phyloP scores from a whole-genome alignment of 2,329 filamentous ascomycete genomes.

The Didymella pinodella region DNA sequence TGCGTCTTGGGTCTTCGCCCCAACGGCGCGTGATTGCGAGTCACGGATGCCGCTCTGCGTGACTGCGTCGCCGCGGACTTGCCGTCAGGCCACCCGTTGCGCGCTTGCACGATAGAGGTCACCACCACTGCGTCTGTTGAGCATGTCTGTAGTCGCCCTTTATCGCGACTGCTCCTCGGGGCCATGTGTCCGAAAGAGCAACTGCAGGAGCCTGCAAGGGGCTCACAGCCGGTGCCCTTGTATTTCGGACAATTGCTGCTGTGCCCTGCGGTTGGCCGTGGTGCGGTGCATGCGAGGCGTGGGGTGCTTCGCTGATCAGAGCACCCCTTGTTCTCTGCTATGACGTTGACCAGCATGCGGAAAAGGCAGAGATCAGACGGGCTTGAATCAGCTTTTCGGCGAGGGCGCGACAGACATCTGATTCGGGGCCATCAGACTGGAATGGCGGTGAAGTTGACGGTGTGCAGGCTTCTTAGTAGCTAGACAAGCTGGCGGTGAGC shows the following conservation, averaged over 20 bases:
- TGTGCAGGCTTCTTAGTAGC: too few relatives aligned
- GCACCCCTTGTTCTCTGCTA: neutral
- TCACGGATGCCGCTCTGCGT: neutral
- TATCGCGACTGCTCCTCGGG: neutral
- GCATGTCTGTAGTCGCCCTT: neutral
- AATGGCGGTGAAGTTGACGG: neutral
- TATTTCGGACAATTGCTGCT: slow-evolving; percentile 11
- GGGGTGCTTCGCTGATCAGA: slow-evolving; percentile 16
- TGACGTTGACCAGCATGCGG: slow-evolving; percentile 10
- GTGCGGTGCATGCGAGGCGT: neutral
- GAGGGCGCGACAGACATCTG: too few relatives aligned
- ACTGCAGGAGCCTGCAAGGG: neutral
- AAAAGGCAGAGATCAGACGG: neutral
- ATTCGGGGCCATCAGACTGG: neutral
- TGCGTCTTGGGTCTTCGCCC: neutral
- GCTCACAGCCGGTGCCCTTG: neutral
- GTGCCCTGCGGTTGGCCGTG: neutral
- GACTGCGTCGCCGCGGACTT: neutral
- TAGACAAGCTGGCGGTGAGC: too few relatives aligned
- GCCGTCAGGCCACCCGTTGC: neutral
- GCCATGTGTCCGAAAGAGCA: neutral
- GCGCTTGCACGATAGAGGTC: neutral
- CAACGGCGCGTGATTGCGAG: neutral
- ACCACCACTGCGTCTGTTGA: neutral
- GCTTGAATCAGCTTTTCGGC: neutral